Conservation (phyloP, 2,329 filamentous ascomycete species). For the Hypoxylon sp. region DNA sequence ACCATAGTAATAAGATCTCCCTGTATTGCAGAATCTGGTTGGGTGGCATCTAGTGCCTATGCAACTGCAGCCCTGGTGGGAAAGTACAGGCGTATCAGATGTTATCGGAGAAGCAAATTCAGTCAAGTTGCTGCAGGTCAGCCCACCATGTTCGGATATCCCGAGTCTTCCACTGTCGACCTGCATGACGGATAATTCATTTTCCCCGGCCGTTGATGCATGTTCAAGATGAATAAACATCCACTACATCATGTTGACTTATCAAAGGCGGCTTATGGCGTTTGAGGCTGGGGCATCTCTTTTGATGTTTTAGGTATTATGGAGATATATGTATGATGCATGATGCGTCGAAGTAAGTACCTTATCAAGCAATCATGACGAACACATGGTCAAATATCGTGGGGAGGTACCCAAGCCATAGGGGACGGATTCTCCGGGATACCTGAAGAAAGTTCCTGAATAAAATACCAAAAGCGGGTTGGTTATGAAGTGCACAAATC, state of each 20-base stretch:
- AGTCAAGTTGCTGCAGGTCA: constrained; percentile 48
- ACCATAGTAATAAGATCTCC: constrained; percentile 41
- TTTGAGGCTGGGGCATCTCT: constrained; percentile 21
- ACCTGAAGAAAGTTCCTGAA: constrained; percentile 6
- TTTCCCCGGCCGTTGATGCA: constrained; percentile 25
- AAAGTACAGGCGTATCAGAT: constrained; percentile 32
- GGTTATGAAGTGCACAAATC: constrained; percentile 12
- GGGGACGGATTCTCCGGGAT: constrained; percentile 37
- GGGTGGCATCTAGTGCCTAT: constrained; percentile 25
- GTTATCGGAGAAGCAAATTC: constrained; percentile 36
- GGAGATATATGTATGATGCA: background rate
- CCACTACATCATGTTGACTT: constrained; percentile 9
- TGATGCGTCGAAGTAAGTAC: constrained; percentile 9
- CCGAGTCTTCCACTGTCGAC: constrained; percentile 35
- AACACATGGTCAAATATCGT: constrained; percentile 11
- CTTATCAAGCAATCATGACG: constrained; percentile 3
- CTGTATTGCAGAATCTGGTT: constrained; percentile 42
- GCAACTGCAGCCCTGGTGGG: constrained; percentile 29
- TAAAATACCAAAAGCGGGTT: constrained; percentile 6
- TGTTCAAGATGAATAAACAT: constrained; percentile 2
- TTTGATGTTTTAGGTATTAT: constrained; percentile 14
- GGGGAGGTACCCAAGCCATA: constrained; percentile 5
- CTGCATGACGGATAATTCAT: constrained; percentile 46
- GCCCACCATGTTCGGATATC: constrained; percentile 50
- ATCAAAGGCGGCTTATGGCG: constrained; percentile 26